These are phyloP conservation scores for Penicillium psychrosexuale DNA, from an alignment of 2,329 filamentous ascomycete species.

Conservation along the genomic window DNA sequence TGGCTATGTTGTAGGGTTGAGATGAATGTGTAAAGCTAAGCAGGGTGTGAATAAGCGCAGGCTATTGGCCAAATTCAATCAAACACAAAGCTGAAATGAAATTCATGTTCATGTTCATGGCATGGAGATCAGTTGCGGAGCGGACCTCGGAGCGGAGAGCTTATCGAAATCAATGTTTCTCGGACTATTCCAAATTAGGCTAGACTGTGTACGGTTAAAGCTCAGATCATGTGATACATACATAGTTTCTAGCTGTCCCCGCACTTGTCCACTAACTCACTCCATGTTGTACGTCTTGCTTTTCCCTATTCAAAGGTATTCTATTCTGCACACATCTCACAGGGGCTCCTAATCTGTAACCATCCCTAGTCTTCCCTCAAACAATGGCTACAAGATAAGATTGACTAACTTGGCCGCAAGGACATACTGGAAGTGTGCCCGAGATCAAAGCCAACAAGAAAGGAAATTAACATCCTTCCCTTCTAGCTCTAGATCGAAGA, in stretches of 20 bases:
- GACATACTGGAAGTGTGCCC: no score
- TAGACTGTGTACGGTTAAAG: background rate
- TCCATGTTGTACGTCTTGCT: background rate
- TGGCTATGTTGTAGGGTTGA: constrained; percentile 17
- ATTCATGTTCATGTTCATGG: background rate
- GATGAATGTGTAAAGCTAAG: background rate
- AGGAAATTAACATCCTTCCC: no score
- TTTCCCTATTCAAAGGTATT: background rate
- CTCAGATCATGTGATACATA: background rate
- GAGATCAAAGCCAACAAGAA: background rate
- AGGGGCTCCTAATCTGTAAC: background rate
- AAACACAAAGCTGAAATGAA: background rate
- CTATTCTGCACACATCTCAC: background rate
- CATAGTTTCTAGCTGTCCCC: background rate
- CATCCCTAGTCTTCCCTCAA: background rate
- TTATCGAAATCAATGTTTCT: constrained; percentile 3
- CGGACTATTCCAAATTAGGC: background rate
- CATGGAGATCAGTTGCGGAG: constrained; percentile 5
- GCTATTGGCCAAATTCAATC: background rate
- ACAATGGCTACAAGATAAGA: background rate
- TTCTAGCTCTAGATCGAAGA: background rate
- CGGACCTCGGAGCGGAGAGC: constrained; percentile 7
- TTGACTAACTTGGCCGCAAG: background rate
- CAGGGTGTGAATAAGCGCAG: background rate
- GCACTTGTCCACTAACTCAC: background rate